Evolutionary conservation across 169 alveolate genomes (phyloP), one percentile per base, ranked within the genome.

Genomic region (Theileria annulata): DNA sequence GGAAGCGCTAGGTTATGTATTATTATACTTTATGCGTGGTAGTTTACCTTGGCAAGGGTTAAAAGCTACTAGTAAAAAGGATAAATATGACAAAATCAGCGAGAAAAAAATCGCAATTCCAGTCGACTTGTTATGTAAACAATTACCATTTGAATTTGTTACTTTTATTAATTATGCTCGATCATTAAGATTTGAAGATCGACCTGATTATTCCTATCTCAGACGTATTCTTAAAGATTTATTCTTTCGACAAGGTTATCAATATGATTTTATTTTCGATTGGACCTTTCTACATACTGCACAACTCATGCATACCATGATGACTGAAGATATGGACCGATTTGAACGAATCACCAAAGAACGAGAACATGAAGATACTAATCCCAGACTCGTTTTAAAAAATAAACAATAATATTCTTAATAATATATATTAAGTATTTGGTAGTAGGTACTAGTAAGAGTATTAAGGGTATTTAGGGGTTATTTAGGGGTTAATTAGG

Each of bases 1-100:
- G 73, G 99, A 98, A 91, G 98, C 99, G 56, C 92, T 98, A 19
- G 99, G 99, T 12, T 98, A 97, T 90, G 99, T 96, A 28, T 93
- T 98, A 62, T 95, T 98, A 95, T 97, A 96, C 93, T 97, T 98
- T 91, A 94, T 96, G 75, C 92, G 98, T 69, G 99, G 99, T 37
- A 91, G 97, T 66, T 95, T 98, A 27, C 99, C 99, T 21, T 98
- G 99, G 99, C 99, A 98, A 80, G 99, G 98, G 27, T 91, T 94
- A 49, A 94, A 95, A 81, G 99, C 99, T 60, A 94, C 93, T 5
- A 94, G 96, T 58, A 96, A 96, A 88, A 96, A 95, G 87, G 99
- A 97, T 87, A 97, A 97, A 88, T 97, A 98, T 85, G 98, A 97
- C 85, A 97, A 96, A 88, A 98, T 98, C 91, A 96, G 97, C 99